Evolutionary conservation across 2,329 filamentous ascomycete genomes (phyloP).

Genomic region (Talaromyces sp.): DNA sequence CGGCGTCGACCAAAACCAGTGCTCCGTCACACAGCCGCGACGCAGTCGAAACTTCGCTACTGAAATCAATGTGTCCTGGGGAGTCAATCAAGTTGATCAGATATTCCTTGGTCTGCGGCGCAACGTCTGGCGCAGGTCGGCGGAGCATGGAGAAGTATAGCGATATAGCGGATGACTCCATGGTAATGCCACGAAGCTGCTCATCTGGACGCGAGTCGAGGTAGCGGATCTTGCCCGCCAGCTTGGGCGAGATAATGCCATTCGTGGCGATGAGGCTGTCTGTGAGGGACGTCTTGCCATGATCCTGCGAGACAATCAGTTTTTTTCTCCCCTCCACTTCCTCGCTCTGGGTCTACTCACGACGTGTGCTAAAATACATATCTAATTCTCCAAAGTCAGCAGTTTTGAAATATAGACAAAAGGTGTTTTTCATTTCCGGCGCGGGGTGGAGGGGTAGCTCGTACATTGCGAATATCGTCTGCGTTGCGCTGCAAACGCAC

Average conservation of each 20-base stretch:
- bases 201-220: constrained; percentile 95
- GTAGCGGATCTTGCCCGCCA: constrained; percentile 96
- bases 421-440: constrained; percentile 21
- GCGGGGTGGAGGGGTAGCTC: constrained; percentile 24
- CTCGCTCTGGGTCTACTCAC: constrained; percentile 40
- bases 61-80: constrained; percentile 97
- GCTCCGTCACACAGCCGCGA: constrained; percentile 92
- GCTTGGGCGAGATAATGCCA: constrained; percentile 96
- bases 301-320: constrained; percentile 53
- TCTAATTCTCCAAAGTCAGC: constrained; percentile 49
- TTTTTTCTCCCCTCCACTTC: neutral
- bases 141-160: constrained; percentile 90
- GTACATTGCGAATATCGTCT: constrained; percentile 86
- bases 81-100: constrained; percentile 97
- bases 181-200: constrained; percentile 94
- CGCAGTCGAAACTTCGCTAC: constrained; percentile 93
- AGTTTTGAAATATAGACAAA: neutral
- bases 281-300: constrained; percentile 96
- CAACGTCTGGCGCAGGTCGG: constrained; percentile 60
- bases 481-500: constrained; percentile 82
- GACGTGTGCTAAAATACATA: constrained; percentile 92
- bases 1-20: constrained; percentile 88
- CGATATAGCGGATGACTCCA: constrained; percentile 98
- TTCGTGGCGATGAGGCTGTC: constrained; percentile 96
- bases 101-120: constrained; percentile 75